Percentiles rank a stretch among this genome's conserved stretches.
Conservation (phyloP, 176 grass and related monocot species). For the Carex parvula region DNA sequence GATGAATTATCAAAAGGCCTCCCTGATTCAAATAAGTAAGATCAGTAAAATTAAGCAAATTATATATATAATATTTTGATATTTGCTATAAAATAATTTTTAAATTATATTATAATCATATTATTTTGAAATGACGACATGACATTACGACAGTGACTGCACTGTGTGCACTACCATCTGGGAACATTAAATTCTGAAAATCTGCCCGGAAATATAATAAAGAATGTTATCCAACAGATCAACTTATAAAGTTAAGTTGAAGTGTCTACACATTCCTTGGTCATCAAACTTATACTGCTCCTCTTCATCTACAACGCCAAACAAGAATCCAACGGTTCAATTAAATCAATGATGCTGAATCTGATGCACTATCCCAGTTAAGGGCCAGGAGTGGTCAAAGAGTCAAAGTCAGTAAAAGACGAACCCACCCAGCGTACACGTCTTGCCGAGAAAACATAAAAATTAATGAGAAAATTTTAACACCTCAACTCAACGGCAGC, state of each 20-base stretch:
- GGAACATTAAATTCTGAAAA: slow-evolving; percentile 17
- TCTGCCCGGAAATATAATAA: neutral
- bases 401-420: neutral
- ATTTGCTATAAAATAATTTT: no score
- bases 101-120: no score
- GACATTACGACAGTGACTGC: no score
- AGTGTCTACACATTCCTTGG: neutral
- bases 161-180: neutral
- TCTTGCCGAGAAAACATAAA: neutral
- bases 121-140: no score
- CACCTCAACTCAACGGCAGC: neutral
- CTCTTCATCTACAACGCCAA: neutral
- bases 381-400: neutral
- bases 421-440: neutral
- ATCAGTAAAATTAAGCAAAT: no score
- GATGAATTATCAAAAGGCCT: no score
- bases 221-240: neutral
- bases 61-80: no score
- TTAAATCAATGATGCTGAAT: neutral
- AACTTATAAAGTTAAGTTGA: neutral
- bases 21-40: no score
- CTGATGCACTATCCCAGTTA: neutral
- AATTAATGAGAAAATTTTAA: neutral
- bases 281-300: neutral
- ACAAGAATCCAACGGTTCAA: neutral